Conservation (phyloP, 306 rosid species). For the Pachyrhizus erosus region DNA sequence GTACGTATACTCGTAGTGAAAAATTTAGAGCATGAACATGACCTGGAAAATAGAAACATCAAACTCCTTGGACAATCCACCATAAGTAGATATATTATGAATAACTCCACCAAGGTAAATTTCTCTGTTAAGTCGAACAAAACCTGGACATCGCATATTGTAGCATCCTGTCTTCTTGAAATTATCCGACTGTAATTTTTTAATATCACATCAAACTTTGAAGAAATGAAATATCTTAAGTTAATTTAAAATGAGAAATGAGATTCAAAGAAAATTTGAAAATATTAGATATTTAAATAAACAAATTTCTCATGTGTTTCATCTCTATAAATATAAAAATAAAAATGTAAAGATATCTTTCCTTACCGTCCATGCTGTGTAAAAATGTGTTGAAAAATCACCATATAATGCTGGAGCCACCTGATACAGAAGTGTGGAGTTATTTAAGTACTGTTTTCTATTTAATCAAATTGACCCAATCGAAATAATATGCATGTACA, state of each 20-base stretch:
- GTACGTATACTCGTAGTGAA: background rate
- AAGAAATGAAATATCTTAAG: background rate
- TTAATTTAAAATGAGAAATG: background rate
- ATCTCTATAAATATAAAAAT: background rate
- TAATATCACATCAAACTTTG: background rate
- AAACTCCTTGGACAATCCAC: rapidly evolving
- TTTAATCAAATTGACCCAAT: background rate
- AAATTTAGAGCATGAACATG: background rate
- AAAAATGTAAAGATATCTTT: background rate
- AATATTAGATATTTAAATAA: too few species aligned
- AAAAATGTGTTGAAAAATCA: background rate
- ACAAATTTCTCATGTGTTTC: background rate
- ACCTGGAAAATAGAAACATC: background rate
- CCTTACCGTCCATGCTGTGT: slow-evolving; percentile 24
- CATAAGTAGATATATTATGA: background rate
- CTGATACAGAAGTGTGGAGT: background rate
- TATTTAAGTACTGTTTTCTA: background rate
- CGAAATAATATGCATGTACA: background rate
- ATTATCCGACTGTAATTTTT: slow-evolving; percentile 18
- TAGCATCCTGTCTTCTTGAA: slow-evolving; percentile 7
- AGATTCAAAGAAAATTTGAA: too few species aligned
- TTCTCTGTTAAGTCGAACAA: background rate
- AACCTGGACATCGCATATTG: background rate
- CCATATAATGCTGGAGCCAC: slow-evolving; percentile 14
- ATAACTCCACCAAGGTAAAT: background rate